Percentiles rank a stretch among this genome's conserved stretches.
Conservation (phyloP, 352 stramenopile species). For the Phytopythium vexans region DNA sequence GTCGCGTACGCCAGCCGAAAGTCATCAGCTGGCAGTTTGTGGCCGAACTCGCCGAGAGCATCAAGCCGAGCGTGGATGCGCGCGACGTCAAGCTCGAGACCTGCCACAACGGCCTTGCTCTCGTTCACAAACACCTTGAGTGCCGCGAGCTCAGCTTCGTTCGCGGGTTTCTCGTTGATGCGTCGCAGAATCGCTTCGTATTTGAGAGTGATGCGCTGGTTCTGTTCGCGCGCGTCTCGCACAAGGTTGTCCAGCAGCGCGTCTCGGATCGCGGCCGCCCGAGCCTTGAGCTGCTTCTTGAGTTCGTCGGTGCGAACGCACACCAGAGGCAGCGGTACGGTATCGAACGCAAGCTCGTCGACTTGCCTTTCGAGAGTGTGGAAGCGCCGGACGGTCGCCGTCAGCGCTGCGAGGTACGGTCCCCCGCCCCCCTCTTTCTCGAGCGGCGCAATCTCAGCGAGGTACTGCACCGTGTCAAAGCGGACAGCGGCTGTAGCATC, state of each 20-base stretch:
- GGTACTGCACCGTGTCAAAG: conserved; percentile 78
- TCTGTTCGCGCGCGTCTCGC: conserved; percentile 70
- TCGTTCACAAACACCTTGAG: conserved; percentile 88
- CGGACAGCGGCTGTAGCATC: conserved; percentile 80
- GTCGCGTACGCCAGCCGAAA: conserved; percentile 87
- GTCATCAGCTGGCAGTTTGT: conserved; percentile 87
- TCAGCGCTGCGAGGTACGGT: conserved; percentile 46
- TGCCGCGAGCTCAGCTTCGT: conserved; percentile 89
- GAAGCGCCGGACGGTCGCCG: conserved; percentile 70
- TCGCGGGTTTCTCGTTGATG: conserved; percentile 91
- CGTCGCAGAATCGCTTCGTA: conserved; percentile 88
- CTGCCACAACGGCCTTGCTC: conserved; percentile 74
- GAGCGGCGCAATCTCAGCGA: conserved; percentile 50
- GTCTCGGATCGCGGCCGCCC: conserved; percentile 71
- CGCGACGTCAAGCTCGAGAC: conserved; percentile 74
- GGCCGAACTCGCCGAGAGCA: conserved; percentile 77
- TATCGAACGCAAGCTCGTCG: conserved; percentile 68
- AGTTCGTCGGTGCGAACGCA: conserved; percentile 63
- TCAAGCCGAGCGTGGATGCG: conserved; percentile 71
- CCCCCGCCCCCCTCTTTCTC: conserved; percentile 19
- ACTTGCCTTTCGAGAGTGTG: conserved; percentile 62
- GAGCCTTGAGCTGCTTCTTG: conserved; percentile 66
- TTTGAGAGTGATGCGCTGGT: conserved; percentile 83
- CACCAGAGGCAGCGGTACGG: conserved; percentile 74
- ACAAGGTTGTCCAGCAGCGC: conserved; percentile 83